Base-by-base conservation (phyloP, 73 alveolate species). In the Paramecium biaurelia region DNA sequence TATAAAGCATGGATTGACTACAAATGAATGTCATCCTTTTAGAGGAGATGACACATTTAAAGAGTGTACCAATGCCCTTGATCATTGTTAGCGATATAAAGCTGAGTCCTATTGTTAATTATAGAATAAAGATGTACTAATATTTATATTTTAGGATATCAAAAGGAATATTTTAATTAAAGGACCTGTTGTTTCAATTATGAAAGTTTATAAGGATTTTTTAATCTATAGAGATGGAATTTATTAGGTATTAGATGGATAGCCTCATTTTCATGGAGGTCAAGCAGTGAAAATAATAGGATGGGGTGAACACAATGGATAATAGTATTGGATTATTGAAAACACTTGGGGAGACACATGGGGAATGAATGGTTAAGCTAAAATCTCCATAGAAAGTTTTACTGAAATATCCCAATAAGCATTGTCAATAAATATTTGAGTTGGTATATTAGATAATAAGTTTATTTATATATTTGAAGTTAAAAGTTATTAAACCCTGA, bases 331-430 rank as follows among this genome's bases (percentile, higher is more conserved):
- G 99, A 92, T 95, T 23, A 87, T 92, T 43, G 97, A 93, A 23
- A 96, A 96, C 56, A 76, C 96, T 10, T 96, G 98, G 98, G 93
- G 95, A n/a, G 74, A 85, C 4, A 45, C 85, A n/a, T 96, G 99
- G 99, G 98, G 98, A 26, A 96, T 94, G 10, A 76, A 95, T 11
- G 98, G 98, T 0, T 95, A 30, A 35, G 94, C 95, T 76, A 94
- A 93, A 76, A 95, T 96, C 4, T 58, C 87, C 21, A 74, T 74
- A 2, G 67, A 74, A 35, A 41, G 87, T 21, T 74, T 74, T 59
- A 15, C 45, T 12, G 87, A 74, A 12, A 37, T 74, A 38, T 28
- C 87, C 8, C 15, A 74, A 41, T 37, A 23, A 34, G 87, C 87
- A 32, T 74, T 74, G 23, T 74, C 87, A 37, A 8, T 74, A 34